Evolutionary conservation across 768 basidiomycete species (phyloP).

Genomic region (Leccinum olivaceopallidum): DNA sequence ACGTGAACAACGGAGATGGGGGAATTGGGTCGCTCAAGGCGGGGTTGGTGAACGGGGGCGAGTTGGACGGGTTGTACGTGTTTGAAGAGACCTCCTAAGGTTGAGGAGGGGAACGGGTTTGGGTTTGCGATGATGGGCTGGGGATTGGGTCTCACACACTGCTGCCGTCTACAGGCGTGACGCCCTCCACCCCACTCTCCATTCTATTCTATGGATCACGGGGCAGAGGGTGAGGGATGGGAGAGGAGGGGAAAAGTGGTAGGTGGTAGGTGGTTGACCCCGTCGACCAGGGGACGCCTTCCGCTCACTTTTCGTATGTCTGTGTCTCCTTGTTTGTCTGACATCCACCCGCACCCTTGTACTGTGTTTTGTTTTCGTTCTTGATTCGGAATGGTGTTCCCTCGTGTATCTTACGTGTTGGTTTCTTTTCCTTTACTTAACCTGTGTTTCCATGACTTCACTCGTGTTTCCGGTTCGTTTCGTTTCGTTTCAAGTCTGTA

Average conservation of each 20-base stretch:
- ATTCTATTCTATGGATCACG: not conserved
- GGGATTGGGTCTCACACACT: not conserved
- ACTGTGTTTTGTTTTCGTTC: not conserved
- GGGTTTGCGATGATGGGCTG: not conserved
- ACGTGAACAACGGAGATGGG: slow-evolving; percentile 15
- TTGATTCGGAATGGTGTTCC: not conserved
- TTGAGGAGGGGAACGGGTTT: not conserved
- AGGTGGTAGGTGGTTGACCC: not conserved
- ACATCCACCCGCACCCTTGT: not conserved
- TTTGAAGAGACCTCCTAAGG: slow-evolving; percentile 25
- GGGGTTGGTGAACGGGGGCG: slow-evolving; percentile 32
- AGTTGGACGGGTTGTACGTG: slow-evolving; percentile 34
- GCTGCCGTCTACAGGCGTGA: not conserved
- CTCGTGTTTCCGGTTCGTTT: too few relatives aligned
- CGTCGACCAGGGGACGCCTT: not conserved
- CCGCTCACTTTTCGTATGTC: not conserved
- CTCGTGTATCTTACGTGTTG: not conserved
- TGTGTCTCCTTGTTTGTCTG: not conserved
- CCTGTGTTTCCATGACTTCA: too few relatives aligned
- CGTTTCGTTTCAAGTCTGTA: too few relatives aligned
- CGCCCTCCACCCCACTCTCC: not conserved
- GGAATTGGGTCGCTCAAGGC: slow-evolving; percentile 24
- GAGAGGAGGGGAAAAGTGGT: not conserved
- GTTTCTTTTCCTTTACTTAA: not conserved
- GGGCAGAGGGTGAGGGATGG: not conserved